Base-by-base conservation (phyloP, 768 basidiomycete species). In the Pisolithus tinctorius region DNA sequence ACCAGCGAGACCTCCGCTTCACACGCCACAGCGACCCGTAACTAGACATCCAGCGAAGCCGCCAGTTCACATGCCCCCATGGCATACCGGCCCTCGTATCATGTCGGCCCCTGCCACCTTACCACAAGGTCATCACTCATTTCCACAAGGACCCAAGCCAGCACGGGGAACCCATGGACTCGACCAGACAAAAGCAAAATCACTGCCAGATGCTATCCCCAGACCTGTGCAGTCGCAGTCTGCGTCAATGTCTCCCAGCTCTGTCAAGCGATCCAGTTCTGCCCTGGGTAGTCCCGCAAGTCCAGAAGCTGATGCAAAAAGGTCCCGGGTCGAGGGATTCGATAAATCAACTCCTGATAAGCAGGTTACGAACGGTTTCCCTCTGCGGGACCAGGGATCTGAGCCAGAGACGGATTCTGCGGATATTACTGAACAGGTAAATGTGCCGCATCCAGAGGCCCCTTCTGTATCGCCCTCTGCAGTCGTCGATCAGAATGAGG, bases 221-320 rank as follows among this genome's bases (percentile, higher is more conserved):
- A 38, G 45, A 8, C 17, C 16, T 9, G 6, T 29, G 14, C 30
- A 29, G 27, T 26, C 37, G 11, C 49, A 55, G 1, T 53, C 48
- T 13, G 34, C 30, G 16, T 48, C 49, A 10, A 52, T 46, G 17
- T 17, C 29, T 13, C 8, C 29, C 3, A 27, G 47, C 14, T 38
- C 50, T 39, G 39, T 38, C 37, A 65, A 65, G 26, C 60, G 65
- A 43, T 44, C 57, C 26, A 59, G 26, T 20, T 45, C 53, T 25
- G 60, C 52, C 23, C 4, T 48, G 7, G 55, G 54, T 44, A 41
- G 45, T 38, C 46, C 45, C 14, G 17, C 29, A 9, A 44, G 30
- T 45, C 55, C 53, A 4, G 55, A 4, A 55, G 59, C 34, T 38
- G 57, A 53, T 17, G 45, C 23, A 4, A 65, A 65, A 47, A 66